These are phyloP conservation scores for Zopfochytrium polystomum DNA, from an alignment of 371 early-diverging fungal species.

Conservation along the genomic window DNA sequence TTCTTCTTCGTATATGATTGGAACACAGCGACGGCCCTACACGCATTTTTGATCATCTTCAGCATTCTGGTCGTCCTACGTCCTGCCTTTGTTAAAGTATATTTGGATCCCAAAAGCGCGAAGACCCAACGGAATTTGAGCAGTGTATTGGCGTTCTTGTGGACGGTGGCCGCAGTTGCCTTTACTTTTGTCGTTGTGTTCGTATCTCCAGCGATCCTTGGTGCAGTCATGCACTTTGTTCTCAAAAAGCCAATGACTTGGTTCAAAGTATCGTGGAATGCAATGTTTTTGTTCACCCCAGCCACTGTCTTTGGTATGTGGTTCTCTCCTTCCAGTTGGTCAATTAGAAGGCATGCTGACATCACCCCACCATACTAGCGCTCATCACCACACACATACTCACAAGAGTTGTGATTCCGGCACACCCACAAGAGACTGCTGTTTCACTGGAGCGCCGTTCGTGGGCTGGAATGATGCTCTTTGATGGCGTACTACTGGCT, in stretches of 20 bases:
- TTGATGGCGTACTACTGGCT: conserved; percentile 40
- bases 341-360: conserved; percentile 30
- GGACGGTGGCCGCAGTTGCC: conserved; percentile 1
- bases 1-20: conserved; percentile 60
- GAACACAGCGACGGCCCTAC: conserved; percentile 53
- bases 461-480: conserved; percentile 38
- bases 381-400: conserved; percentile 14
- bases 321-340: no score
- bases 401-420: not conserved
- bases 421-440: conserved; percentile 11
- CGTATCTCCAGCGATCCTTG: conserved; percentile 26
- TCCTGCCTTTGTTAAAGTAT: not conserved
- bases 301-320: conserved; percentile 46
- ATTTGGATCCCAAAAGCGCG: not conserved
- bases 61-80: conserved; percentile 31
- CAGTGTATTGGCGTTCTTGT: not conserved
- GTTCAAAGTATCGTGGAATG: conserved; percentile 63
- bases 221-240: conserved; percentile 47
- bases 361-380: not conserved
- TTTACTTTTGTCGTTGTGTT: conserved; percentile 12
- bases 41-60: conserved; percentile 30
- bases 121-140: not conserved
- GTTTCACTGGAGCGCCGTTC: conserved; percentile 24
- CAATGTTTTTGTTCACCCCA: conserved; percentile 56
- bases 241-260: conserved; percentile 61